These are phyloP conservation scores for Fraxinus ornus DNA, from an alignment of 305 asterid species.

Conservation along the genomic window DNA sequence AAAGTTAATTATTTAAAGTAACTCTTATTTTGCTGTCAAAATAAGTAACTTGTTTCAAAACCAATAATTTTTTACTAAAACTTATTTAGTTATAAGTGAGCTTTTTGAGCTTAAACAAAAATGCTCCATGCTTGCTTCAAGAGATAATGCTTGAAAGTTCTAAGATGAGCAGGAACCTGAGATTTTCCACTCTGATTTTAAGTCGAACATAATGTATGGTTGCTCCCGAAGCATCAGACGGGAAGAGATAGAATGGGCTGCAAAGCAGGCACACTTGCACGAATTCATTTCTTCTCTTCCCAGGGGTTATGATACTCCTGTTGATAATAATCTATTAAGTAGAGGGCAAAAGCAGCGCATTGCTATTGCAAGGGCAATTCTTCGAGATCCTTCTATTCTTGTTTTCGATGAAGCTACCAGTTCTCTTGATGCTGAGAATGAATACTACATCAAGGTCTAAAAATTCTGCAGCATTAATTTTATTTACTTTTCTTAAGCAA, in stretches of 20 bases:
- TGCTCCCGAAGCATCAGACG: conserved; percentile 35
- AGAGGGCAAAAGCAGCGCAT: conserved; percentile 53
- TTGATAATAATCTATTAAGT: conserved; percentile 26
- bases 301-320: conserved; percentile 37
- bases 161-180: background rate
- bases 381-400: conserved; percentile 41
- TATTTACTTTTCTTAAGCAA: background rate
- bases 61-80: background rate
- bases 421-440: conserved; percentile 57
- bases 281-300: conserved; percentile 50
- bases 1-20: background rate
- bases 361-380: conserved; percentile 45
- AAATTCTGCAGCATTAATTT: background rate
- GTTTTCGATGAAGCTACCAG: conserved; percentile 52
- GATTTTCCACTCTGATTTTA: conserved; percentile 23
- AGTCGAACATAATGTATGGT: conserved; percentile 50
- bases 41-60: background rate
- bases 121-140: background rate
- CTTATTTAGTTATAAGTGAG: background rate
- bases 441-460: conserved; percentile 40
- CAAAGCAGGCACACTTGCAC: conserved; percentile 38
- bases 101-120: background rate
- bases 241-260: conserved; percentile 44
- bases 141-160: background rate
- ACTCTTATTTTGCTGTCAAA: background rate